Evolutionary conservation across 331 rosid genomes (phyloP).

Genomic region (Telfairia occidentalis): DNA sequence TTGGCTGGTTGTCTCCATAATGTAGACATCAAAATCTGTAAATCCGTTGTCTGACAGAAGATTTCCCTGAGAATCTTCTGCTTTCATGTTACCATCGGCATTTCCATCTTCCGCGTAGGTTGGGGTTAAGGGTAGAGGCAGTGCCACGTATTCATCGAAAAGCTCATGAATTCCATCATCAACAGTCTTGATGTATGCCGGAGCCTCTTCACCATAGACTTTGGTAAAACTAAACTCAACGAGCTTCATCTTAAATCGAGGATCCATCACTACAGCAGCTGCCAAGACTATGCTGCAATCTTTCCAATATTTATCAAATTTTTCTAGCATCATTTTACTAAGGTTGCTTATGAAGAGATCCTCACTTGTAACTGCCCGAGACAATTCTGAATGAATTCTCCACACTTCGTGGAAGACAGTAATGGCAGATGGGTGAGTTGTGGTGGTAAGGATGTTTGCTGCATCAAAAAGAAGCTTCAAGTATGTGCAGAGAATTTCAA

Average conservation of each 20-base stretch:
- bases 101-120: slow-evolving; percentile 66
- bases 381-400: slow-evolving; percentile 72
- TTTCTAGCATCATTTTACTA: slow-evolving; percentile 48
- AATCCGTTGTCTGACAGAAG: slow-evolving; percentile 62
- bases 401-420: slow-evolving; percentile 83
- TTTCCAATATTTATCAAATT: slow-evolving; percentile 72
- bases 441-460: slow-evolving; percentile 47
- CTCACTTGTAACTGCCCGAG: slow-evolving; percentile 45
- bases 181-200: slow-evolving; percentile 51
- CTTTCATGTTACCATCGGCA: slow-evolving; percentile 25
- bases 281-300: slow-evolving; percentile 74
- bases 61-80: slow-evolving; percentile 43
- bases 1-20: slow-evolving; percentile 85
- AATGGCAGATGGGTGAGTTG: slow-evolving; percentile 54
- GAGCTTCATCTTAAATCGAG: slow-evolving; percentile 94
- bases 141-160: slow-evolving; percentile 62
- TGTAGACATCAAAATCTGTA: slow-evolving; percentile 81
- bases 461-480: slow-evolving; percentile 73
- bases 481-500: slow-evolving; percentile 56
- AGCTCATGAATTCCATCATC: slow-evolving; percentile 89
- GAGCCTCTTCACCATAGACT: slow-evolving; percentile 65
- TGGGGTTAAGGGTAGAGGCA: slow-evolving; percentile 85
- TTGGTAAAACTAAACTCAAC: slow-evolving; percentile 91
- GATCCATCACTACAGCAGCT: slow-evolving; percentile 85
- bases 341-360: slow-evolving; percentile 51